A percentile compares a stretch with the other conserved stretches of the same genome.
Conservation (phyloP, 371 early-diverging fungal species). For the Dinochytrium kinnereticum region DNA sequence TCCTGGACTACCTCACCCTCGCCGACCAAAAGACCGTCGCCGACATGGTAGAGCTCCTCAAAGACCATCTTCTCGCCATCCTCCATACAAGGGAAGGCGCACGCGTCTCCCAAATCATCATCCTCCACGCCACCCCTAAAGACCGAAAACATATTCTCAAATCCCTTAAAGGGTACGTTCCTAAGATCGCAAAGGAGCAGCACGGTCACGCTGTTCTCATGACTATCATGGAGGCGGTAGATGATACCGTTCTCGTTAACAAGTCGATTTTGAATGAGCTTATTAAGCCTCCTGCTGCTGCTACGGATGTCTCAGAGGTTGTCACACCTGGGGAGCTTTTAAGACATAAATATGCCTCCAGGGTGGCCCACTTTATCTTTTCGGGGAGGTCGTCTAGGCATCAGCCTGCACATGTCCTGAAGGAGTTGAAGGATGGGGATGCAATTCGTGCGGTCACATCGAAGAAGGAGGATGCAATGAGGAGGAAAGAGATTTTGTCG, state of each 20-base stretch:
- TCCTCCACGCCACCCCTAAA: conserved; percentile 78
- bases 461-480: conserved; percentile 47
- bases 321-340: conserved; percentile 26
- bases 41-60: conserved; percentile 76
- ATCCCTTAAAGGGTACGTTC: conserved; percentile 80
- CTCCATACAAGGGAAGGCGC: conserved; percentile 92
- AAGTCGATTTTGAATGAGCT: conserved; percentile 71
- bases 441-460: conserved; percentile 31
- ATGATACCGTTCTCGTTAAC: conserved; percentile 89
- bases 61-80: conserved; percentile 84
- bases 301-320: conserved; percentile 19
- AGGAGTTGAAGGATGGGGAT: conserved; percentile 38
- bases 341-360: conserved; percentile 38
- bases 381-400: conserved; percentile 37
- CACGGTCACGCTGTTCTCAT: conserved; percentile 88
- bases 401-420: conserved; percentile 34
- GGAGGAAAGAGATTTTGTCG: conserved; percentile 28
- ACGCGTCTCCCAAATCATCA: conserved; percentile 78
- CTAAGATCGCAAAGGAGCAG: conserved; percentile 86
- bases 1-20: conserved; percentile 77
- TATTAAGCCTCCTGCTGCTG: conserved; percentile 23
- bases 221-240: conserved; percentile 83
- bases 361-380: conserved; percentile 41
- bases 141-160: conserved; percentile 91
- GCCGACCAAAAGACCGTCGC: conserved; percentile 33